Percentiles rank a stretch among this genome's conserved stretches.
Conservation (phyloP, 2,329 filamentous ascomycete genomes). For the Drechslerella coelobrocha region DNA sequence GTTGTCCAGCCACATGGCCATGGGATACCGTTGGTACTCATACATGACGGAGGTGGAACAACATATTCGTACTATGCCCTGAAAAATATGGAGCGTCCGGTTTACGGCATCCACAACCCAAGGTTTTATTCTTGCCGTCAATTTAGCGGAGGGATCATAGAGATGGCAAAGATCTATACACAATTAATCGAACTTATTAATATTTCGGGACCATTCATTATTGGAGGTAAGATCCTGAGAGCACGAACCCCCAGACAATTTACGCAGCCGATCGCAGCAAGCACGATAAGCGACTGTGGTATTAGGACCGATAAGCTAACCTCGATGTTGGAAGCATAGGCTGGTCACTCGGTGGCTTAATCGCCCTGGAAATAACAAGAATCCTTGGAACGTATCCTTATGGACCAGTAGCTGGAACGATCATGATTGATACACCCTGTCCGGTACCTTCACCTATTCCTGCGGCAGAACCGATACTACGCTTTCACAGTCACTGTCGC, state of each 20-base stretch:
- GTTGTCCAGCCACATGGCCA: constrained; percentile 49
- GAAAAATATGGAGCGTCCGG: constrained; percentile 29
- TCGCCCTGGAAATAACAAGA: constrained; percentile 70
- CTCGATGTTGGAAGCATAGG: constrained; percentile 71
- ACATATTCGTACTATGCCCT: constrained; percentile 54
- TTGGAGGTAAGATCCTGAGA: constrained; percentile 43
- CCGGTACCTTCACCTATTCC: neutral
- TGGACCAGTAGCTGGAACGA: constrained; percentile 25
- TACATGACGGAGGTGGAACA: constrained; percentile 63
- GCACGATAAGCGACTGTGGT: neutral
- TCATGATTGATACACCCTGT: constrained; percentile 29
- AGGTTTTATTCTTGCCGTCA: constrained; percentile 51
- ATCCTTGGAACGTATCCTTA: constrained; percentile 22
- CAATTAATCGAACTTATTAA: constrained; percentile 41
- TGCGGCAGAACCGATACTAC: constrained; percentile 5
- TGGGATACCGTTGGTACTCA: constrained; percentile 60
- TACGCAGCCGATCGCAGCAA: neutral
- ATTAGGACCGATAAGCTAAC: neutral
- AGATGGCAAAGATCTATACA: constrained; percentile 53
- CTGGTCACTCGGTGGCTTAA: constrained; percentile 79
- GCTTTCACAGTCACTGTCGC: constrained; percentile 20
- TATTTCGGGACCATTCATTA: constrained; percentile 49
- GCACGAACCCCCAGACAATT: neutral
- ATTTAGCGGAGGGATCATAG: constrained; percentile 48
- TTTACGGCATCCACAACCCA: constrained; percentile 52